Evolutionary conservation across 441 rosid genomes (phyloP), one percentile per base, ranked within the genome.

Genomic region (Gossypium schwendimanii): DNA sequence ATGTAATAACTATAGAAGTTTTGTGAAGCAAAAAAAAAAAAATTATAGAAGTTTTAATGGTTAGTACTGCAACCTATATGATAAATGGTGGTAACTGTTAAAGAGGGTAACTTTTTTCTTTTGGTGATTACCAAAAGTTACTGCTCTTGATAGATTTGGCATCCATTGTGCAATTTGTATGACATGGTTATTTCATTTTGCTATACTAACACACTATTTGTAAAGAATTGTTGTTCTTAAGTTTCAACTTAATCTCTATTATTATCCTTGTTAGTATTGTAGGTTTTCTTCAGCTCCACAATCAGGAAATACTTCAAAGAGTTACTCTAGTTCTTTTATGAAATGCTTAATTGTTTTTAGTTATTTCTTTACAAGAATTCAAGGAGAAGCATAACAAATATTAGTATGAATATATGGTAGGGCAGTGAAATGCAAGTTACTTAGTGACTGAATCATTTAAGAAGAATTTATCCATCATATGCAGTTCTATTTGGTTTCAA

Each of bases 351-450:
- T 8, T 9, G 45, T 8, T 61, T 33, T 8, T 39, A 61, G 23
- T 61, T 61, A 31, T 61, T 33, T 33, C 24, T 61, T 61, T 61
- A 8, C 47, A 61, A 33, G 14, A 44, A 60, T 60, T 60, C 15
- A 20, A 60, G 41, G 64, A 60, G 44, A 28, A 60, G 44, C 64
- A 60, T 60, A 31, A 44, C 65, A n/a, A 61, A 33, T 61, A 61
- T 61, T 8, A 61, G 14, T 60, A 1, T 58, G 17, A 54, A 54
- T 54, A 20, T 54, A 18, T 1, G 59, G 26, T 18, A 54, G 59
- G 12, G 4, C 28, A 52, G 24, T 17, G 57, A 52, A 52, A 52
- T 52, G 57, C 23, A 17, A 17, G 57, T 17, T 15, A 59, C 31
- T 59, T 59, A 59, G 63, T 23, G n/a, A 23, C 63, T 8, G 26